Evolutionary conservation across 306 rosid genomes (phyloP).

Genomic region (Rosa multiflora): DNA sequence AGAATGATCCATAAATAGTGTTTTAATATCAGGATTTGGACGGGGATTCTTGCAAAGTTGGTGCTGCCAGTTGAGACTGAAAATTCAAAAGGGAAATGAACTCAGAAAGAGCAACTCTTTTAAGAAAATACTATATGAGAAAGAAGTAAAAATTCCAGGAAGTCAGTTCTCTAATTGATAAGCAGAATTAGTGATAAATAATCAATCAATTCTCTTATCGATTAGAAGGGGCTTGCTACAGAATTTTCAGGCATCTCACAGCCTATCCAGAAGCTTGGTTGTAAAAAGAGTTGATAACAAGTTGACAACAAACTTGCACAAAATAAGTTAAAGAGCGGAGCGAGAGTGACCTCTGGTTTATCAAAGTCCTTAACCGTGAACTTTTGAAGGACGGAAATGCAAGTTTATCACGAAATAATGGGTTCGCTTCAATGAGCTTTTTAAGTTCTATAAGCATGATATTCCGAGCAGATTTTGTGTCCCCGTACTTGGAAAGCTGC

Average conservation of each 20-base stretch:
- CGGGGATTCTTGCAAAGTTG: conserved; percentile 55
- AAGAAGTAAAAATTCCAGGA: neutral
- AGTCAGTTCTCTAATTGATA: neutral
- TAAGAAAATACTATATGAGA: neutral
- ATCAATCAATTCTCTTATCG: neutral
- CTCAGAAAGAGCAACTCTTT: neutral
- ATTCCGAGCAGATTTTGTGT: conserved; percentile 48
- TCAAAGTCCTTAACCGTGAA: conserved; percentile 46
- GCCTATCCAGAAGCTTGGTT: neutral
- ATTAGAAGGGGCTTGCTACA: neutral
- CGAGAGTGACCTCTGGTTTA: conserved; percentile 43
- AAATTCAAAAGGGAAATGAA: conserved; percentile 18
- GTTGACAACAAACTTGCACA: conserved; percentile 7
- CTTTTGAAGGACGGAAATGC: conserved; percentile 42
- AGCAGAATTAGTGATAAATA: neutral
- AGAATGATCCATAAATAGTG: conserved; percentile 49
- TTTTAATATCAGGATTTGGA: conserved; percentile 49
- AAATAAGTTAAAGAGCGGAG: neutral
- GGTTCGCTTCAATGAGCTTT: conserved; percentile 47
- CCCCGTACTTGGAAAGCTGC: conserved; percentile 54
- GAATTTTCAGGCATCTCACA: neutral
- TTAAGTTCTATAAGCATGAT: conserved; percentile 49
- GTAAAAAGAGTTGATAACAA: conserved; percentile 5
- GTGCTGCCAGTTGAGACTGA: conserved; percentile 51
- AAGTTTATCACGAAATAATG: conserved; percentile 49